These are phyloP conservation scores for Mesembryanthemum crystallinum DNA, from an alignment of 148 eudicot genomes.

Conservation along the genomic window DNA sequence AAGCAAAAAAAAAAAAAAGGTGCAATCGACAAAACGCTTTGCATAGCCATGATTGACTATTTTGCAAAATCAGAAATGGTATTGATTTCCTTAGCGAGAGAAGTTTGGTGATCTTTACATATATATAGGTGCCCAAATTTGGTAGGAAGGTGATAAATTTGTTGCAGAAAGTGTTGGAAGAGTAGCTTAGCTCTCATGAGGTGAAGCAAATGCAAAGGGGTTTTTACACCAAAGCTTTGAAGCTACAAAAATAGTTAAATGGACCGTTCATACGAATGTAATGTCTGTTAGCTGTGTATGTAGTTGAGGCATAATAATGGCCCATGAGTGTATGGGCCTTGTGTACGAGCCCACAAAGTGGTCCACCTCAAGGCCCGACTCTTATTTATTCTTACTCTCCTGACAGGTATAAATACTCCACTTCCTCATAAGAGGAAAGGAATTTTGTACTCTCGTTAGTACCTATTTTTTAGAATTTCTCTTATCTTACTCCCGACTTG, in stretches of 20 bases:
- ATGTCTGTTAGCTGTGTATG: too few relatives aligned
- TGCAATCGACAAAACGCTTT: background rate
- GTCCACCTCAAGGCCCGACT: too few relatives aligned
- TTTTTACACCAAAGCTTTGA: constrained; percentile 8
- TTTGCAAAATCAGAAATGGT: background rate
- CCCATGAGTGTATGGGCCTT: too few relatives aligned
- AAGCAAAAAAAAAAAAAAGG: background rate
- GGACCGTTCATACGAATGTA: constrained; percentile 2
- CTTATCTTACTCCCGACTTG: too few relatives aligned
- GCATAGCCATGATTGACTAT: constrained; percentile 5
- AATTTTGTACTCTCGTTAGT: too few relatives aligned
- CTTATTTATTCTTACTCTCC: too few relatives aligned
- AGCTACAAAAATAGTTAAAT: background rate
- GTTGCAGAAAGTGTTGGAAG: constrained; percentile 10
- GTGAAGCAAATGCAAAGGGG: constrained; percentile 7
- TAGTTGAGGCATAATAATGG: too few relatives aligned
- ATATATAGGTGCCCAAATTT: background rate
- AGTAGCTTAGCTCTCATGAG: constrained; percentile 10
- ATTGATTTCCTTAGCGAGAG: background rate
- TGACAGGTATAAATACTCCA: too few relatives aligned
- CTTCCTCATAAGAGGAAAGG: too few relatives aligned
- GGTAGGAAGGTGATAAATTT: constrained; percentile 8
- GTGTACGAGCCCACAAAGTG: too few relatives aligned
- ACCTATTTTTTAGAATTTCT: too few relatives aligned
- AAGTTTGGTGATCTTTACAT: background rate